Evolutionary conservation across 371 early-diverging fungal species (phyloP).

Genomic region (Mucor lusitanicus): DNA sequence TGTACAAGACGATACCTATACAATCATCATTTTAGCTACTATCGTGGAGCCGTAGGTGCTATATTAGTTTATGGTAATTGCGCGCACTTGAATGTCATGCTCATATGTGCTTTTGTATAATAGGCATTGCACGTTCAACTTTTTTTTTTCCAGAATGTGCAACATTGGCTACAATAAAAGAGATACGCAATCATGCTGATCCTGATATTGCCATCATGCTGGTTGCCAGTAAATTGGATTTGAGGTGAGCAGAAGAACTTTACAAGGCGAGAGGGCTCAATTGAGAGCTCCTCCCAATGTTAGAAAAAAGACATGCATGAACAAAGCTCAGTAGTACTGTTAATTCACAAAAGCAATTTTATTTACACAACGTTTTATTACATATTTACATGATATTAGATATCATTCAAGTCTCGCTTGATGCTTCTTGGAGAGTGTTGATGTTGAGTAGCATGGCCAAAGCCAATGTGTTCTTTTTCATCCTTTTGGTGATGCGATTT

Average conservation of each 20-base stretch:
- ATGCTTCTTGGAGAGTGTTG: constrained; percentile 15
- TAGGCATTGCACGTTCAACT: constrained; percentile 93
- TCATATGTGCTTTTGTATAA: not conserved
- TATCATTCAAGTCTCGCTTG: constrained; percentile 27
- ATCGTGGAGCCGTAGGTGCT: constrained; percentile 49
- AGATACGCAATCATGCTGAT: constrained; percentile 95
- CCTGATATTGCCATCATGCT: constrained; percentile 91
- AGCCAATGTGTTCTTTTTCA: not conserved
- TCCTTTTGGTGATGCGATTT: too few relatives aligned
- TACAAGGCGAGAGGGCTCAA: not conserved
- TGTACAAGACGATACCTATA: constrained; percentile 3
- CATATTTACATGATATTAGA: constrained; percentile 2
- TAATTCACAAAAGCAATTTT: not conserved
- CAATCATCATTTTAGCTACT: constrained; percentile 18
- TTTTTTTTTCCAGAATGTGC: constrained; percentile 89
- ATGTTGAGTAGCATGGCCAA: constrained; percentile 19
- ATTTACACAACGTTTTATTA: not conserved
- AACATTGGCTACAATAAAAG: constrained; percentile 96
- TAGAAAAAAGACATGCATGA: too few relatives aligned
- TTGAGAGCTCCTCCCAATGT: constrained; percentile 9
- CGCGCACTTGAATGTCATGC: constrained; percentile 55
- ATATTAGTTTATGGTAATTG: constrained; percentile 58
- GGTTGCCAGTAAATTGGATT: constrained; percentile 98
- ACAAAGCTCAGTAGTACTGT: not conserved
- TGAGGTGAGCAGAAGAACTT: constrained; percentile 60